These are phyloP conservation scores for Trichosporon asahii DNA, from an alignment of 1,284 basidiomycete species.

Conservation along the genomic window DNA sequence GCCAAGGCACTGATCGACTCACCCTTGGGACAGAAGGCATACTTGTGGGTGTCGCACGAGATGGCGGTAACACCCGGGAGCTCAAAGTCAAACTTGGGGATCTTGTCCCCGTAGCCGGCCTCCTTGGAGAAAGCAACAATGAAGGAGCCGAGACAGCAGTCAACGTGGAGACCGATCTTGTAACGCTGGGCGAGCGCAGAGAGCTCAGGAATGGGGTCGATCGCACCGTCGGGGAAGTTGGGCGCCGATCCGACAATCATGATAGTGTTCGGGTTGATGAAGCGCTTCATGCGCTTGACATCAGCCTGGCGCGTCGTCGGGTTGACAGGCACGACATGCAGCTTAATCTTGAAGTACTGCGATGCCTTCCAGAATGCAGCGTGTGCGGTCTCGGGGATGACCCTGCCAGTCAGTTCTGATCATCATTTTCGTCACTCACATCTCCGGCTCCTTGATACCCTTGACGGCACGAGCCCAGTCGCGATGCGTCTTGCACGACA, in stretches of 20 bases:
- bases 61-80: conserved; percentile 84
- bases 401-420: conserved; percentile 50
- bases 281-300: conserved; percentile 71
- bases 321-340: conserved; percentile 86
- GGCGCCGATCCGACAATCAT: conserved; percentile 85
- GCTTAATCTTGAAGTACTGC: conserved; percentile 86
- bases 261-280: conserved; percentile 59
- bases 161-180: conserved; percentile 85
- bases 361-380: conserved; percentile 94
- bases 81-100: conserved; percentile 72
- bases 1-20: conserved; percentile 16
- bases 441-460: conserved; percentile 87
- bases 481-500: conserved; percentile 86
- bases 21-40: conserved; percentile 60
- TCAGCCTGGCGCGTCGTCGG: conserved; percentile 74
- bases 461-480: conserved; percentile 85
- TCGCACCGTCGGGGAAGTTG: conserved; percentile 87
- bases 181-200: conserved; percentile 70
- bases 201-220: conserved; percentile 83
- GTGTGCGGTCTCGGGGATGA: conserved; percentile 81
- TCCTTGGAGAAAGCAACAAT: conserved; percentile 82
- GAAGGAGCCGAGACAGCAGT: conserved; percentile 89
- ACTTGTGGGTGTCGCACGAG: conserved; percentile 73
- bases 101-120: conserved; percentile 48
- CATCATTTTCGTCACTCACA: conserved; percentile 57